phyloP scores from a whole-genome alignment of 176 grass and related monocot species.

The Oryza meyeriana region DNA sequence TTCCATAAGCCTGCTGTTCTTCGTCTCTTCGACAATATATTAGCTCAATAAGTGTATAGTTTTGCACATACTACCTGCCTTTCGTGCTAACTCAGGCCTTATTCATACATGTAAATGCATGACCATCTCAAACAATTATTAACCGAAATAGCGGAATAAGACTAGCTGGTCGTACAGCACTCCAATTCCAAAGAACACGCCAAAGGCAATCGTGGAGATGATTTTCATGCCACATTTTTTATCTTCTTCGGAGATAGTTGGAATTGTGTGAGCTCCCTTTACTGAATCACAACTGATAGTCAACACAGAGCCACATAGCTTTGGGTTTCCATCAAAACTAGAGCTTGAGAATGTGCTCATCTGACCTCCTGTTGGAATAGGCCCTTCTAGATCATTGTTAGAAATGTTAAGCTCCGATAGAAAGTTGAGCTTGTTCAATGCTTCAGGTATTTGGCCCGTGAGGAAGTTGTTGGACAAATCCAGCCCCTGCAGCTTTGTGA shows the following conservation, averaged over 20 bases:
- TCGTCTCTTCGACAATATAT: too few species aligned
- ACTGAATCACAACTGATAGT: not conserved
- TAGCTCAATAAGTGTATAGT: too few species aligned
- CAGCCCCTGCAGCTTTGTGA: slow-evolving; percentile 6
- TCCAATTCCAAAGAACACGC: slow-evolving; percentile 20
- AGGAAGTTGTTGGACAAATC: slow-evolving; percentile 23
- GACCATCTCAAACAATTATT: too few species aligned
- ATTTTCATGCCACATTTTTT: not conserved
- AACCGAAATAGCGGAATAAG: not conserved
- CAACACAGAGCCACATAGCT: not conserved
- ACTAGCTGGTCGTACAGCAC: not conserved
- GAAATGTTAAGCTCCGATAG: slow-evolving; percentile 15
- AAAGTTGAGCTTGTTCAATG: not conserved
- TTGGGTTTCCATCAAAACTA: slow-evolving; percentile 21
- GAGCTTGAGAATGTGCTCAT: slow-evolving; percentile 9
- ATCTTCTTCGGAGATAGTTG: not conserved
- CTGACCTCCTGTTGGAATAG: slow-evolving; percentile 16
- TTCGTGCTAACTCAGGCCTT: too few species aligned
- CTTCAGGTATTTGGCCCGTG: not conserved
- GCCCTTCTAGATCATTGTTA: slow-evolving; percentile 21
- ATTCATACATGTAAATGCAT: too few species aligned
- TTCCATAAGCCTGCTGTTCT: too few species aligned
- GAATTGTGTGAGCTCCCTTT: not conserved
- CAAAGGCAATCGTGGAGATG: not conserved
- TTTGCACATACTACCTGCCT: too few species aligned